A percentile compares a stretch with the other conserved stretches of the same genome.
Conservation (phyloP, 2,329 filamentous ascomycete genomes). For the Dactylellina parvicollis region DNA sequence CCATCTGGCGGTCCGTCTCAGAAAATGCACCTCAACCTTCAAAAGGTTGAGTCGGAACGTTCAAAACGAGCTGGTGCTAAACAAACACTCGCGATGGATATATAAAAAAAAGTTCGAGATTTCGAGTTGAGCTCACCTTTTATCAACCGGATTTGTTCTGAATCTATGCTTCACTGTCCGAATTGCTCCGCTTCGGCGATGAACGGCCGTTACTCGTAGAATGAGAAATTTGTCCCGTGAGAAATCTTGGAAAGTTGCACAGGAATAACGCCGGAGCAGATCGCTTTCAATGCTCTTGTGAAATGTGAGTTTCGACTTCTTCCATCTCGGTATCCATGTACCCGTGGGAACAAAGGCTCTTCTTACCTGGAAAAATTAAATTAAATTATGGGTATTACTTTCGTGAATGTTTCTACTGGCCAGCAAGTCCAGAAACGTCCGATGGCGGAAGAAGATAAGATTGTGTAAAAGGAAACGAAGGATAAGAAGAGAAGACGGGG, state of each 20-base stretch:
- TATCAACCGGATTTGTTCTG: slow-evolving; percentile 17
- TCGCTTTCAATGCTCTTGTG: slow-evolving; percentile 37
- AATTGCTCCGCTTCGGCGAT: slow-evolving; percentile 43
- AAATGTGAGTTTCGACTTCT: slow-evolving; percentile 35
- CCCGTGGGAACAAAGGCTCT: slow-evolving; percentile 5
- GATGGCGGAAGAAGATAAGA: slow-evolving; percentile 22
- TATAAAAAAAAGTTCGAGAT: slow-evolving; percentile 12
- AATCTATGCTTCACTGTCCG: slow-evolving; percentile 26
- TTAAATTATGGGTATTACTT: slow-evolving; percentile 38
- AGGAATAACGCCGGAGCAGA: slow-evolving; percentile 31
- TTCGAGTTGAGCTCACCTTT: slow-evolving; percentile 36
- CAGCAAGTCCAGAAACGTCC: slow-evolving; percentile 47
- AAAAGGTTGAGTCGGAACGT: slow-evolving; percentile 41
- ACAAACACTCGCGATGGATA: slow-evolving; percentile 8
- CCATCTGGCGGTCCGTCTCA: slow-evolving; percentile 54
- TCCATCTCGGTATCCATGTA: slow-evolving; percentile 9
- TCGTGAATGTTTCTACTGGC: slow-evolving; percentile 29
- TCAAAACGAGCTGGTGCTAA: slow-evolving; percentile 28
- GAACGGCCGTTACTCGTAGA: slow-evolving; percentile 19
- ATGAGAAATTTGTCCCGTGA: slow-evolving; percentile 12
- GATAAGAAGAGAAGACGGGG: slow-evolving; percentile 18
- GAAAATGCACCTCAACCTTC: slow-evolving; percentile 55
- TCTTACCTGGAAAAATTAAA: slow-evolving; percentile 24
- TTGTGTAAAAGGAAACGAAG: slow-evolving; percentile 12
- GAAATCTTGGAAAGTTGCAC: slow-evolving; percentile 32